Percentiles rank a stretch among this genome's conserved stretches.
phyloP scores from a whole-genome alignment of 1,284 basidiomycete species.

The Heimioporus retisporus region DNA sequence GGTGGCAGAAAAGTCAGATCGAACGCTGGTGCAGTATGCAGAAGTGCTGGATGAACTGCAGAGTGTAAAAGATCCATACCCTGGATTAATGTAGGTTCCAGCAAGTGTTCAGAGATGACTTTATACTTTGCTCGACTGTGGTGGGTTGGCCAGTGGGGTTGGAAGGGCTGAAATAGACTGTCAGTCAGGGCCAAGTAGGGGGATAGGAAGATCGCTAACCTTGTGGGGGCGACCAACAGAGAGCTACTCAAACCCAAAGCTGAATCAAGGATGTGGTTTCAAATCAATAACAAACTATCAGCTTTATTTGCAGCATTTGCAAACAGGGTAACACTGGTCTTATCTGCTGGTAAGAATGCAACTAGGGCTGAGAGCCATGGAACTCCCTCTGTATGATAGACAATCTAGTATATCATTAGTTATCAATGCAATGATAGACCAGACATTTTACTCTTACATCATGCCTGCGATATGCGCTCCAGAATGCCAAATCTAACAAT shows the following conservation, averaged over 20 bases:
- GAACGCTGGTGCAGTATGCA: constrained; percentile 38
- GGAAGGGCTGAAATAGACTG: constrained; percentile 8
- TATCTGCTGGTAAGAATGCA: constrained; percentile 40
- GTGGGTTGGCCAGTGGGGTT: neutral
- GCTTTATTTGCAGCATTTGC: constrained; percentile 38
- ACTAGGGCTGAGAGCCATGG: constrained; percentile 37
- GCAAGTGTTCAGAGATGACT: constrained; percentile 30
- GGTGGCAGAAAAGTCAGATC: constrained; percentile 36
- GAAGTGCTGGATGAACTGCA: constrained; percentile 41
- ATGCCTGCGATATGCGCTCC: no score
- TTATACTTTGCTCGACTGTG: neutral
- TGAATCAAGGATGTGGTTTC: constrained; percentile 28
- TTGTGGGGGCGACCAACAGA: neutral
- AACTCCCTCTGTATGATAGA: no score
- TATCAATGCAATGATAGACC: no score
- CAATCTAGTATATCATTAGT: no score
- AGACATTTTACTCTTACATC: no score
- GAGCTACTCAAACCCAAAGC: constrained; percentile 18
- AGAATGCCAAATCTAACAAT: no score
- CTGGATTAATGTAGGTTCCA: constrained; percentile 47
- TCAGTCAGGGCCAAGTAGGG: constrained; percentile 9
- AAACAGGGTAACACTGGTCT: constrained; percentile 42
- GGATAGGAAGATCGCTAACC: no score
- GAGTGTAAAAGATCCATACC: constrained; percentile 49
- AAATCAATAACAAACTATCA: constrained; percentile 16